Evolutionary conservation across 331 rosid genomes (phyloP).

Genomic region (Quercus phellos): DNA sequence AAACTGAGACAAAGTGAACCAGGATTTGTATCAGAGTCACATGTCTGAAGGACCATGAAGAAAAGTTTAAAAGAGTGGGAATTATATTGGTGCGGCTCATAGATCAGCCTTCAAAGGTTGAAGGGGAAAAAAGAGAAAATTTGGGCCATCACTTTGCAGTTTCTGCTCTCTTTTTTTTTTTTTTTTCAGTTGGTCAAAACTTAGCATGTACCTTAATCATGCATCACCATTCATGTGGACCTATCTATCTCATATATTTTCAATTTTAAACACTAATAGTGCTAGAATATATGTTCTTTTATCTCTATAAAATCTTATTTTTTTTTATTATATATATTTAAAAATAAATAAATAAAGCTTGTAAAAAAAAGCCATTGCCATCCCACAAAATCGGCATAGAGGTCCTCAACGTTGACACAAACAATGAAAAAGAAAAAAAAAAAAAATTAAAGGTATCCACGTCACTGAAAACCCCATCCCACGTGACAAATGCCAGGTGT

Average conservation of each 20-base stretch:
- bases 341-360: too few relatives aligned
- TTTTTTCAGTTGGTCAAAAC: background rate
- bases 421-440: background rate
- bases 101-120: background rate
- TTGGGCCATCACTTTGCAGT: background rate
- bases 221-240: background rate
- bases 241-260: background rate
- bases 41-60: too few relatives aligned
- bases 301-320: too few relatives aligned
- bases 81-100: too few relatives aligned
- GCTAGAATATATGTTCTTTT: too few relatives aligned
- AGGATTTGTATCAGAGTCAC: too few relatives aligned
- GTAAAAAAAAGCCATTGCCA: too few relatives aligned
- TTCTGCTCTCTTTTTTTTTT: too few relatives aligned
- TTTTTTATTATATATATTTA: too few relatives aligned
- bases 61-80: too few relatives aligned
- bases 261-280: too few relatives aligned
- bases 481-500: slow-evolving; percentile 23
- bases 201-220: background rate
- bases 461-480: slow-evolving; percentile 29
- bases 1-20: too few relatives aligned
- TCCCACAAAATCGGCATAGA: background rate
- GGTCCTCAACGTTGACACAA: background rate
- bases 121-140: background rate
- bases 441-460: slow-evolving; percentile 12